Base-by-base conservation (phyloP, 2,329 filamentous ascomycete genomes). In the Penicillium sp. region DNA sequence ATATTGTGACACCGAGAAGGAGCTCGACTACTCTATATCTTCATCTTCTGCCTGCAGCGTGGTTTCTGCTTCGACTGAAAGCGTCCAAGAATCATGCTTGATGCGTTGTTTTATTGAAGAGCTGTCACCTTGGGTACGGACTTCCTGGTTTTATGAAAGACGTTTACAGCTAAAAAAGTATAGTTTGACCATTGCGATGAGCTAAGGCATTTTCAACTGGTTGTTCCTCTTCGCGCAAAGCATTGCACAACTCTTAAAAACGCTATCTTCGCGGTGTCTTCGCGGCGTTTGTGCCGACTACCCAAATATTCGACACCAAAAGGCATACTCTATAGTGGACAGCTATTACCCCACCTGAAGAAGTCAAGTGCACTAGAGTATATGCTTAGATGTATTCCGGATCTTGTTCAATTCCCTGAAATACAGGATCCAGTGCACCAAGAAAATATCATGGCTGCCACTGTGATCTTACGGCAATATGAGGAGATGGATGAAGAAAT, bases 401-500 rank as follows among this genome's bases (percentile, higher is more conserved):
- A 55, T 6, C 54, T 64, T 3, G 23, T 59, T 9, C 46, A 41
- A 8, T 62, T 61, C 26, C 61, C 55, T 3, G 32, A 56, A 6
- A 52, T 56, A 2, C 45, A 51, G 8, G 55, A 64, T 26, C 52
- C 48, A 0, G 15, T 23, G 1, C 41, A 63, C 2, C 62, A 65
- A 34, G 63, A 65, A 24, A 64, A 60, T 12, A 56, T 65, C 7
- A 64, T 65, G 60, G 60, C 59, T 2, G 61, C 63, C 1, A 58
- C 61, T 1, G 59, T 65, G 1, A 65, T 65, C 6, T 26, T 65
- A 10, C 57, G 61, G 3, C 63, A 65, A 34, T 64, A 63, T 27
- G 61, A 64, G 33, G 60, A 65, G 23, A 62, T 63, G 49, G 63
- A 64, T 39, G 61, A 65, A 26, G 64, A 65, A 20, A 63, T 66